Percentiles rank a stretch among this genome's conserved stretches.
Conservation (phyloP, 345 rosid genomes). For the Pelargonium nanum region DNA sequence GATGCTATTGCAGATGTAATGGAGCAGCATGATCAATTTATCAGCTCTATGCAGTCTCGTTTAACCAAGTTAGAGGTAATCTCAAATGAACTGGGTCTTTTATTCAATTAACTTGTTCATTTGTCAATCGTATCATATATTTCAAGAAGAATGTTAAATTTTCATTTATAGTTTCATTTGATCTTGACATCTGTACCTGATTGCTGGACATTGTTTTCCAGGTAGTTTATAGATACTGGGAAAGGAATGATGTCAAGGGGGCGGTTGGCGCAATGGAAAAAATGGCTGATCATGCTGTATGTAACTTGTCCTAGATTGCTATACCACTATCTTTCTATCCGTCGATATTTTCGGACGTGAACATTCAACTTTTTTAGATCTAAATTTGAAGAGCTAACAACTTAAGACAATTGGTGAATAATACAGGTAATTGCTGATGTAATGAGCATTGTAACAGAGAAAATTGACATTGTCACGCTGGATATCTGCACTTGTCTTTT, state of each 20-base stretch:
- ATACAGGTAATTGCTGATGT: constrained; percentile 85
- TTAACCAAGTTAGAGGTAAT: constrained; percentile 85
- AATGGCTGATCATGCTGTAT: constrained; percentile 91
- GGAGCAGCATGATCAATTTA: constrained; percentile 73
- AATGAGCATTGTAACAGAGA: constrained; percentile 46
- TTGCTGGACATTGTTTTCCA: constrained; percentile 29
- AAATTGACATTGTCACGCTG: constrained; percentile 63
- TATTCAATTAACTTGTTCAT: no score
- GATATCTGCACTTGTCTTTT: constrained; percentile 79
- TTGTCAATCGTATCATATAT: not conserved
- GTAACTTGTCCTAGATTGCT: constrained; percentile 13
- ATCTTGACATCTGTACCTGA: not conserved
- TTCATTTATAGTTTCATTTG: not conserved
- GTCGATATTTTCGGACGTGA: not conserved
- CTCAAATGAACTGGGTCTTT: not conserved
- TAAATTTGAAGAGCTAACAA: constrained; percentile 1
- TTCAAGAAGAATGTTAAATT: not conserved
- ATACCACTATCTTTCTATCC: not conserved
- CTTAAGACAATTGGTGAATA: constrained; percentile 7
- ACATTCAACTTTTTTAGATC: not conserved
- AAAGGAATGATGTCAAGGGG: constrained; percentile 73
- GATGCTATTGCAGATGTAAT: constrained; percentile 57
- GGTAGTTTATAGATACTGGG: constrained; percentile 86
- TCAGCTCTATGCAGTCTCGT: constrained; percentile 90
- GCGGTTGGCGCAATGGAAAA: constrained; percentile 66